phyloP scores from a whole-genome alignment of 2,329 filamentous ascomycete genomes.

The Apiospora pterosperma region DNA sequence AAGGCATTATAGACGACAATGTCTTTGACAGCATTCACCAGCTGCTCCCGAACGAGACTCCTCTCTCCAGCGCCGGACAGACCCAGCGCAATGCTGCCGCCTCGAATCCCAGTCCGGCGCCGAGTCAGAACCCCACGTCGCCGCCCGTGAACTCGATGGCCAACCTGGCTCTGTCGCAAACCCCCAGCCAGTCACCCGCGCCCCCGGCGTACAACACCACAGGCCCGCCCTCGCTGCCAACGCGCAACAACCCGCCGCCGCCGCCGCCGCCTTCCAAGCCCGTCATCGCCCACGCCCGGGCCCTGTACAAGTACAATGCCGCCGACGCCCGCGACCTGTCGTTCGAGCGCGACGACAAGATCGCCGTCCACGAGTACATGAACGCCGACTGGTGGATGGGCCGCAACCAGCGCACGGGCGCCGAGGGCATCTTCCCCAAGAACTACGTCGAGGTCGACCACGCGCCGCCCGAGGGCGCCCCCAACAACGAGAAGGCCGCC shows the following conservation, averaged over 20 bases:
- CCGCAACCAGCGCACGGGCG: slow-evolving; percentile 74
- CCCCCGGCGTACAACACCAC: slow-evolving; percentile 53
- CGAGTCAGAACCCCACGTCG: slow-evolving; percentile 11
- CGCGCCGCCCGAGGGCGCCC: no score
- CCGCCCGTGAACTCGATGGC: slow-evolving; percentile 38
- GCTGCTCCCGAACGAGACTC: slow-evolving; percentile 70
- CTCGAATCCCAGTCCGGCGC: slow-evolving; percentile 26
- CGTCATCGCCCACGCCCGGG: slow-evolving; percentile 70
- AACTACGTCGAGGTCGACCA: slow-evolving; percentile 79
- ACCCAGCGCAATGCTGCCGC: slow-evolving; percentile 27
- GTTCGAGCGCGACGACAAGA: slow-evolving; percentile 74
- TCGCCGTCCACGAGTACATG: slow-evolving; percentile 87
- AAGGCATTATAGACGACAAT: slow-evolving; percentile 70
- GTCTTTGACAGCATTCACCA: slow-evolving; percentile 72
- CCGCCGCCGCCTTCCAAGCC: slow-evolving; percentile 45
- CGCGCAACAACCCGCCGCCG: slow-evolving; percentile 34
- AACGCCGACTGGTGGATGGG: slow-evolving; percentile 98
- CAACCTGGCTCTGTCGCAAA: slow-evolving; percentile 34
- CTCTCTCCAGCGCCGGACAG: slow-evolving; percentile 48
- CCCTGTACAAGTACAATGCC: slow-evolving; percentile 79
- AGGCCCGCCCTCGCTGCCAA: slow-evolving; percentile 28
- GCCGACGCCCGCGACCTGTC: slow-evolving; percentile 78
- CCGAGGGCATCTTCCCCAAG: slow-evolving; percentile 92
- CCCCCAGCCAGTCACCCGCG: slow-evolving; percentile 30
- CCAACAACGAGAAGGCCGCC: slow-evolving; percentile 22